Evolutionary conservation across 2,329 filamentous ascomycete species (phyloP).

Genomic region (Truncatella angustata): DNA sequence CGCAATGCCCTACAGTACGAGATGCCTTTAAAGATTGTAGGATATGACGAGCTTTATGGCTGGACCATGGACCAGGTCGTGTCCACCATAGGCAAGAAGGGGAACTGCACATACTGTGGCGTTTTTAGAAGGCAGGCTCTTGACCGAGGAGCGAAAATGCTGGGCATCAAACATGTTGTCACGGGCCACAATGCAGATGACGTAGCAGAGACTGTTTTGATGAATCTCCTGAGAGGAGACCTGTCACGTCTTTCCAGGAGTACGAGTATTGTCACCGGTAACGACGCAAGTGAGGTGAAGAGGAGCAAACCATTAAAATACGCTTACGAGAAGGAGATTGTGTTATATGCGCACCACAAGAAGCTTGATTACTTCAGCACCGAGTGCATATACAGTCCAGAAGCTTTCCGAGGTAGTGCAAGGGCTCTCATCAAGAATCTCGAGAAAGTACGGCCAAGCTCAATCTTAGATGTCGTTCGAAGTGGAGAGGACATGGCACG

Average conservation of each 20-base stretch:
- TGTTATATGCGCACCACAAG: constrained; percentile 95
- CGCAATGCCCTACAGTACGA: constrained; percentile 87
- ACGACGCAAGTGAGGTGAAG: constrained; percentile 81
- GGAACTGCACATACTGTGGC: constrained; percentile 98
- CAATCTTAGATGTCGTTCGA: constrained; percentile 89
- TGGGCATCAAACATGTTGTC: constrained; percentile 89
- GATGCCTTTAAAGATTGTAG: constrained; percentile 88
- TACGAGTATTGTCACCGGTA: constrained; percentile 84
- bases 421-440: constrained; percentile 91
- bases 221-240: constrained; percentile 93
- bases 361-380: constrained; percentile 97
- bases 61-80: constrained; percentile 99
- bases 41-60: constrained; percentile 90
- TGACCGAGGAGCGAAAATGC: constrained; percentile 83
- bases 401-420: constrained; percentile 92
- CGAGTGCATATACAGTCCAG: constrained; percentile 96
- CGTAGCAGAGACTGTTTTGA: constrained; percentile 93
- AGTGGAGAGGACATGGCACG: constrained; percentile 96
- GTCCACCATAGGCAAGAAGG: constrained; percentile 92
- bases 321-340: constrained; percentile 98
- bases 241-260: constrained; percentile 82
- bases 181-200: constrained; percentile 98
- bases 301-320: constrained; percentile 97
- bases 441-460: constrained; percentile 88
- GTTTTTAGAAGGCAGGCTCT: constrained; percentile 93